phyloP scores from a whole-genome alignment of 805 yeast species.

The Zygoascus flipseniorum region DNA sequence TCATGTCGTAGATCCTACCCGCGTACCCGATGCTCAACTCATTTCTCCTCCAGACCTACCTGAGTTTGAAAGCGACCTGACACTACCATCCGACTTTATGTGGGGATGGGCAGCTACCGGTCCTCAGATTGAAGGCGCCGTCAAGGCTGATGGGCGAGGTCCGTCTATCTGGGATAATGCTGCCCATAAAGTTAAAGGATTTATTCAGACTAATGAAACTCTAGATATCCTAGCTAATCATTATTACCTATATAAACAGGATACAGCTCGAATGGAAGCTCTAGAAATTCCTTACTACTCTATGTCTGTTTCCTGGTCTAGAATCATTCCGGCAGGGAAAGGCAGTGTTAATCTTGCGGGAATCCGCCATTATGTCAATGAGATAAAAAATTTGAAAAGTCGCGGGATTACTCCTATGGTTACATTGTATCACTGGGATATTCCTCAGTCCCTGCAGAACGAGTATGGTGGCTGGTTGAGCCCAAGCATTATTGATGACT shows the following conservation, averaged over 20 bases:
- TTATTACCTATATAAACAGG: conserved; percentile 30
- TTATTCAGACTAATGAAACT: conserved; percentile 12
- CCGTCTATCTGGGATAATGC: conserved; percentile 27
- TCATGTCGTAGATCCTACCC: conserved; percentile 5
- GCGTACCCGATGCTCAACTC: conserved; percentile 8
- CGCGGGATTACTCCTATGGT: conserved; percentile 25
- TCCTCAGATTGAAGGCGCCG: conserved; percentile 32
- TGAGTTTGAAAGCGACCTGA: not conserved
- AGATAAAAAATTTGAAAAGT: conserved; percentile 24
- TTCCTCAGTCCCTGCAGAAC: conserved; percentile 24
- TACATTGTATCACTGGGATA: conserved; percentile 31
- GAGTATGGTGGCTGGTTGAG: conserved; percentile 25
- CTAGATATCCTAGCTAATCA: conserved; percentile 27
- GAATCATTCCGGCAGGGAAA: conserved; percentile 28
- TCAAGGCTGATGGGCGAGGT: conserved; percentile 28
- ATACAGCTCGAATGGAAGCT: conserved; percentile 27
- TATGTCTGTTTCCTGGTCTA: conserved; percentile 30
- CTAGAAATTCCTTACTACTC: conserved; percentile 30
- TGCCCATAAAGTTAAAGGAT: conserved; percentile 15
- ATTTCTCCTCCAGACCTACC: conserved; percentile 14
- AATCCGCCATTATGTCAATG: conserved; percentile 27
- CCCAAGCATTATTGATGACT: conserved; percentile 26
- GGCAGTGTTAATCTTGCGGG: conserved; percentile 22
- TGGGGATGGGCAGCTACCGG: conserved; percentile 32
- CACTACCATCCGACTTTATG: conserved; percentile 13